A percentile compares a stretch with the other conserved stretches of the same genome.
These are phyloP conservation scores for Prunus mira DNA, from an alignment of 306 rosid genomes.

Conservation along the genomic window DNA sequence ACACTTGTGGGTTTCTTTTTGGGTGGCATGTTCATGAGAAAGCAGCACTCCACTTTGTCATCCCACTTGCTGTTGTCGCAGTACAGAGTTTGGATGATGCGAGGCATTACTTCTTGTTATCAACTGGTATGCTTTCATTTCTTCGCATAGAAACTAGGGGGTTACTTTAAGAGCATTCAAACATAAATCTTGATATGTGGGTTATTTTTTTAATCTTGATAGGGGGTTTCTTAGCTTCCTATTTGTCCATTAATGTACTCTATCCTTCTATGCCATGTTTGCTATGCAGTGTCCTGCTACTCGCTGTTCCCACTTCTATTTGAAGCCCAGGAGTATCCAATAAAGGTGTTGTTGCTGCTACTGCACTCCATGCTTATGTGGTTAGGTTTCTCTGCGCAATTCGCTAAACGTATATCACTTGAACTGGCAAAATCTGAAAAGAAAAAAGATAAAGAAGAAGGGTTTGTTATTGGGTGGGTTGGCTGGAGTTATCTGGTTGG, in stretches of 20 bases:
- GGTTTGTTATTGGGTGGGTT: conserved; percentile 44
- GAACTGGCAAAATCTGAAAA: conserved; percentile 15
- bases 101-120: conserved; percentile 70
- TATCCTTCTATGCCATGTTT: background rate
- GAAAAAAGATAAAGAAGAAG: conserved; percentile 29
- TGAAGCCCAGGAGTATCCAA: conserved; percentile 81
- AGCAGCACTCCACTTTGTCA: conserved; percentile 92
- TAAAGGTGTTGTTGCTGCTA: conserved; percentile 68
- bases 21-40: conserved; percentile 99
- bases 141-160: background rate
- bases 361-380: conserved; percentile 62
- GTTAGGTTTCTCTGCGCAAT: conserved; percentile 73
- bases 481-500: conserved; percentile 58
- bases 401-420: conserved; percentile 29
- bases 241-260: conserved; percentile 2
- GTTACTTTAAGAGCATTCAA: background rate
- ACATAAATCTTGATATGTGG: background rate
- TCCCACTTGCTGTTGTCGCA: conserved; percentile 71
- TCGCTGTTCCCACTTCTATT: conserved; percentile 75
- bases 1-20: conserved; percentile 82
- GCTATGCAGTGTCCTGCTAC: conserved; percentile 78
- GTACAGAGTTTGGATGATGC: conserved; percentile 64
- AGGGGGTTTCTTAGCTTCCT: background rate
- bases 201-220: background rate
- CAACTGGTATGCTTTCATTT: conserved; percentile 58